phyloP scores from a whole-genome alignment of 345 rosid genomes.

The Durio zibethinus region DNA sequence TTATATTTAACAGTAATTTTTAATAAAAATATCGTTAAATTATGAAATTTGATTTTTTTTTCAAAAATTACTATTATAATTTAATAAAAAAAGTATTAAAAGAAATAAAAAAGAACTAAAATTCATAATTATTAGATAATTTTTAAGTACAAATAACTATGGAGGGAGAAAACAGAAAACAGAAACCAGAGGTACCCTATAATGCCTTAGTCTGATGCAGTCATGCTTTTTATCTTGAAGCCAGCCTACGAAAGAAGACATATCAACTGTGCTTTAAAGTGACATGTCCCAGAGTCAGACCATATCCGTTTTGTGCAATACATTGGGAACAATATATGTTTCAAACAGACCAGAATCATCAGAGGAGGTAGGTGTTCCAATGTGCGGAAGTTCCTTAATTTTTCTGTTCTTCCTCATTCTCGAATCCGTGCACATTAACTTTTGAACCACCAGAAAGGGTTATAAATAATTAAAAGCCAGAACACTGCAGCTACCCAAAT shows the following conservation, averaged over 20 bases:
- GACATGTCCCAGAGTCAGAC: slow-evolving; percentile 10
- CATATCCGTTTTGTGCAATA: neutral
- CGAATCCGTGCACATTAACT: slow-evolving; percentile 36
- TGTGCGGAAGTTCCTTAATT: slow-evolving; percentile 46
- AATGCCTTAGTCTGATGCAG: slow-evolving; percentile 73
- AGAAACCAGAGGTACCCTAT: slow-evolving; percentile 49
- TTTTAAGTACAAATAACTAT: neutral
- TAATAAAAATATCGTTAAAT: too few relatives aligned
- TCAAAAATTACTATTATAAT: too few relatives aligned
- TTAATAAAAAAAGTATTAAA: too few relatives aligned
- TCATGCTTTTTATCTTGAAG: slow-evolving; percentile 56
- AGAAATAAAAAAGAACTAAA: too few relatives aligned
- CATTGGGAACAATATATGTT: neutral
- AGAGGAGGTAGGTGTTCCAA: slow-evolving; percentile 30
- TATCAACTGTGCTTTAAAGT: slow-evolving; percentile 27
- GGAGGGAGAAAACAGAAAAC: neutral
- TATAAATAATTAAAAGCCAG: neutral
- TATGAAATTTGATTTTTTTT: too few relatives aligned
- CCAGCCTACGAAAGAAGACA: slow-evolving; percentile 59
- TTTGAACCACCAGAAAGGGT: neutral
- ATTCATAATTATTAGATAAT: slow-evolving; percentile 4
- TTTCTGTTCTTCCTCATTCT: slow-evolving; percentile 50
- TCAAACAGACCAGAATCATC: slow-evolving; percentile 41
- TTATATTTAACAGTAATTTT: too few relatives aligned
- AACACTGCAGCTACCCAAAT: neutral